A percentile compares a stretch with the other conserved stretches of the same genome.
Evolutionary conservation across 139 green algal species (phyloP).

Genomic region (Picochlorum sp.): DNA sequence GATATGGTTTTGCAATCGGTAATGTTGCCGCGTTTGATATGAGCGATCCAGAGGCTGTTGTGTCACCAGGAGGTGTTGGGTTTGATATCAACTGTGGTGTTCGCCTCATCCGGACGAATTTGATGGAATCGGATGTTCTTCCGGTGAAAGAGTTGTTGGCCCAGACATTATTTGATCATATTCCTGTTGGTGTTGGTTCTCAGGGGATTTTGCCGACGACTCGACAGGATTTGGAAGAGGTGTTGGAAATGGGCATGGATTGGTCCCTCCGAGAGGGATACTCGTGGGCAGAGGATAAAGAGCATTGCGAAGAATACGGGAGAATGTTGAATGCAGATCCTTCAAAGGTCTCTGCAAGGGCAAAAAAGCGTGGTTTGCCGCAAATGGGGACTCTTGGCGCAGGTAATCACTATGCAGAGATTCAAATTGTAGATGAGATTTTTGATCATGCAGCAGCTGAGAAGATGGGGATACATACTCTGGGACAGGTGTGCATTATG

Average conservation of each 20-base stretch:
- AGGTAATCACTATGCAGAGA: conserved; percentile 89
- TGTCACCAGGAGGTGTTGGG: conserved; percentile 73
- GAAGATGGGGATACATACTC: conserved; percentile 71
- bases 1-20: conserved; percentile 89
- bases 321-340: conserved; percentile 78
- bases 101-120: conserved; percentile 77
- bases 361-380: conserved; percentile 83
- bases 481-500: conserved; percentile 73
- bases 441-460: conserved; percentile 65
- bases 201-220: conserved; percentile 80
- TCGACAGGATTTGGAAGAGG: conserved; percentile 60
- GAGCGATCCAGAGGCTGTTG: conserved; percentile 64
- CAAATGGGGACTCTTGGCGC: conserved; percentile 88
- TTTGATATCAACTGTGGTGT: conserved; percentile 93
- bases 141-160: conserved; percentile 69
- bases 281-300: conserved; percentile 83
- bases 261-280: conserved; percentile 67
- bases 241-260: conserved; percentile 86
- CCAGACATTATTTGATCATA: conserved; percentile 80
- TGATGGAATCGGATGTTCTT: conserved; percentile 63
- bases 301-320: conserved; percentile 87
- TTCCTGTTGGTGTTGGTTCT: conserved; percentile 83
- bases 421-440: conserved; percentile 84
- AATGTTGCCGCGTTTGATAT: conserved; percentile 92
- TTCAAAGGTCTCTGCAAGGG: conserved; percentile 60